Percentiles rank a stretch among this genome's conserved stretches.
Evolutionary conservation across 352 stramenopile genomes (phyloP).

Genomic region (Phytophthora boehmeriae): DNA sequence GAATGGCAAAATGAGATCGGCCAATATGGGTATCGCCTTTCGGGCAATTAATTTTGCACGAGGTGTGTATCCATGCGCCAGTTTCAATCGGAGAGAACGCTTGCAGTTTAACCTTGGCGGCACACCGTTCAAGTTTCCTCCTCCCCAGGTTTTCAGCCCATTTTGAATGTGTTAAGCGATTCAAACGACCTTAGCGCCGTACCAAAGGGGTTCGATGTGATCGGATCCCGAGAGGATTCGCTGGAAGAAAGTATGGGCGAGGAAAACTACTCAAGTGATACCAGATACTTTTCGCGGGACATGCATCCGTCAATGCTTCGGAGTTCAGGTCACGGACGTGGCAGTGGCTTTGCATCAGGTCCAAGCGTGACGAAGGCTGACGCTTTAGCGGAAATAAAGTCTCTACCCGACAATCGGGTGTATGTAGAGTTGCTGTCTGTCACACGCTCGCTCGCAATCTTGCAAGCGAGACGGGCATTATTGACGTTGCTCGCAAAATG

Average conservation of each 20-base stretch:
- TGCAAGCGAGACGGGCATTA: constrained; percentile 78
- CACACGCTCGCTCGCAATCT: constrained; percentile 78
- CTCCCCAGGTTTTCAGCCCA: constrained; percentile 82
- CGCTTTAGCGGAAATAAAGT: constrained; percentile 75
- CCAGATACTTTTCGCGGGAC: constrained; percentile 80
- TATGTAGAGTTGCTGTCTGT: constrained; percentile 80
- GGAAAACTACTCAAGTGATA: constrained; percentile 82
- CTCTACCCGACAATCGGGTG: constrained; percentile 78
- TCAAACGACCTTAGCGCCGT: constrained; percentile 48
- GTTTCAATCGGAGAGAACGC: constrained; percentile 86
- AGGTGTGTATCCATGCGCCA: constrained; percentile 87
- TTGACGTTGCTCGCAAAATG: constrained; percentile 82
- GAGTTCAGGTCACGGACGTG: constrained; percentile 50
- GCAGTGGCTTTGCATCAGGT: constrained; percentile 43
- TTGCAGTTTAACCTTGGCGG: constrained; percentile 90
- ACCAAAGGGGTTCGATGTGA: constrained; percentile 74
- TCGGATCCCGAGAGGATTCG: constrained; percentile 82
- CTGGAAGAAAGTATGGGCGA: constrained; percentile 86
- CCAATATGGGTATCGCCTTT: constrained; percentile 89
- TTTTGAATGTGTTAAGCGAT: constrained; percentile 70
- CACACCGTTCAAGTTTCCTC: constrained; percentile 74
- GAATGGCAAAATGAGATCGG: constrained; percentile 90
- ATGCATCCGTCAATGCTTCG: constrained; percentile 77
- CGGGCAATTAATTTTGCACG: constrained; percentile 80
- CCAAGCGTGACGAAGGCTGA: constrained; percentile 63